A percentile compares a stretch with the other conserved stretches of the same genome.
phyloP scores from a whole-genome alignment of 495 filamentous ascomycete genomes.

The Xylaria curta region DNA sequence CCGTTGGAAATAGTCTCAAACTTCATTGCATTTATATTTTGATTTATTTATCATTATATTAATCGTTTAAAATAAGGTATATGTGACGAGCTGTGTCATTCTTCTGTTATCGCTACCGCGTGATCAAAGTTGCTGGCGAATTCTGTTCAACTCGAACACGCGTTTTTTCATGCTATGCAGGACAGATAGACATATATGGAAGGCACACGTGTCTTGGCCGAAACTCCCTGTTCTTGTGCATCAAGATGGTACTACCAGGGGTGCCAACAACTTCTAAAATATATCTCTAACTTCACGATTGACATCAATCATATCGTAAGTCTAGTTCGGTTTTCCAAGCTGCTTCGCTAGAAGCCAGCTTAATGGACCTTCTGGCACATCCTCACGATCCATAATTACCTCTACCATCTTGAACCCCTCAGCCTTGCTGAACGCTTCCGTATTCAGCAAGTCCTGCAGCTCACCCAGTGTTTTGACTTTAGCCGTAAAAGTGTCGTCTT shows the following conservation, averaged over 20 bases:
- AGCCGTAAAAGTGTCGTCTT: slow-evolving; percentile 59
- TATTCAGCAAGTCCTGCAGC: slow-evolving; percentile 63
- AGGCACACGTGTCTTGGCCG: background rate
- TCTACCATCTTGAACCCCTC: slow-evolving; percentile 68
- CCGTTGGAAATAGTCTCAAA: background rate
- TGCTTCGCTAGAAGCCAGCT: slow-evolving; percentile 64
- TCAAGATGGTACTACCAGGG: background rate
- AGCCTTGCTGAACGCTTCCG: slow-evolving; percentile 59
- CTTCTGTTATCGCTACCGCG: background rate
- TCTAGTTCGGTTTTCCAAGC: slow-evolving; percentile 38
- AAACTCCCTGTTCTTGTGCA: background rate
- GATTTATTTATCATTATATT: background rate
- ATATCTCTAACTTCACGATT: too few species aligned
- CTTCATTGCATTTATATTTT: background rate
- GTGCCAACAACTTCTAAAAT: background rate
- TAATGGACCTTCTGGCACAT: slow-evolving; percentile 68
- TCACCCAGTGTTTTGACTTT: slow-evolving; percentile 68
- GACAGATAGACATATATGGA: background rate
- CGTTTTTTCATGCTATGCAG: background rate
- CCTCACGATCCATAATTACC: slow-evolving; percentile 73
- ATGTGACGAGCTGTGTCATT: too few species aligned
- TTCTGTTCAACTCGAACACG: background rate
- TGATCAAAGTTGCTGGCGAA: background rate
- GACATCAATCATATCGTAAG: too few species aligned
- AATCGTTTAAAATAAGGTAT: background rate